A percentile compares a stretch with the other conserved stretches of the same genome.
Evolutionary conservation across 768 basidiomycete species (phyloP).

Genomic region (Galerina marginata): DNA sequence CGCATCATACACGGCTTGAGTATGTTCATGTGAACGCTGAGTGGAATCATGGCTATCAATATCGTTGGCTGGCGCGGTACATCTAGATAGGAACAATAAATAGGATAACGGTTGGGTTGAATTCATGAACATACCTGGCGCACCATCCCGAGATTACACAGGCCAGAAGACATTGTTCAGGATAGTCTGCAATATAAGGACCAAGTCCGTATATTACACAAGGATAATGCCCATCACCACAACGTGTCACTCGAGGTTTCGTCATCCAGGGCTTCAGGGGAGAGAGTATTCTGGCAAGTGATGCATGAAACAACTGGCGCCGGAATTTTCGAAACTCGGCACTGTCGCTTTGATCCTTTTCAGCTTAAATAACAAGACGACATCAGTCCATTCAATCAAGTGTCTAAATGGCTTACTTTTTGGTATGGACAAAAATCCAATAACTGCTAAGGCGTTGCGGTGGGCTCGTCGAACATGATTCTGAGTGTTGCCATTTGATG

Average conservation of each 20-base stretch:
- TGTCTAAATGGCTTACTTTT: conserved; percentile 18
- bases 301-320: conserved; percentile 35
- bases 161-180: conserved; percentile 38
- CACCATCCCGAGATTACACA: conserved; percentile 44
- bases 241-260: conserved; percentile 26
- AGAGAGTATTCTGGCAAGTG: conserved; percentile 28
- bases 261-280: conserved; percentile 31
- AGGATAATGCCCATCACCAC: conserved; percentile 34
- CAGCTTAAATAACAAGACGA: conserved; percentile 4
- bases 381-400: background rate
- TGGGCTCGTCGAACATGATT: conserved; percentile 14
- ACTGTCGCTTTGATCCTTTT: conserved; percentile 17
- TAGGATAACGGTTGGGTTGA: background rate
- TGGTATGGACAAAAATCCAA: conserved; percentile 33
- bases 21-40: background rate
- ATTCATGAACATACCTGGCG: conserved; percentile 28
- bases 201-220: conserved; percentile 36
- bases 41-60: background rate
- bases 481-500: conserved; percentile 9
- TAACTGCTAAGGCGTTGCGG: conserved; percentile 10
- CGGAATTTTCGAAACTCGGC: conserved; percentile 32
- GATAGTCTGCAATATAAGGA: conserved; percentile 46
- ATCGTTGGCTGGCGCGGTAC: conserved; percentile 24
- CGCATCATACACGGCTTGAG: background rate
- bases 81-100: background rate